Conservation (phyloP, 352 stramenopile species). For the Globisporangium lucens region DNA sequence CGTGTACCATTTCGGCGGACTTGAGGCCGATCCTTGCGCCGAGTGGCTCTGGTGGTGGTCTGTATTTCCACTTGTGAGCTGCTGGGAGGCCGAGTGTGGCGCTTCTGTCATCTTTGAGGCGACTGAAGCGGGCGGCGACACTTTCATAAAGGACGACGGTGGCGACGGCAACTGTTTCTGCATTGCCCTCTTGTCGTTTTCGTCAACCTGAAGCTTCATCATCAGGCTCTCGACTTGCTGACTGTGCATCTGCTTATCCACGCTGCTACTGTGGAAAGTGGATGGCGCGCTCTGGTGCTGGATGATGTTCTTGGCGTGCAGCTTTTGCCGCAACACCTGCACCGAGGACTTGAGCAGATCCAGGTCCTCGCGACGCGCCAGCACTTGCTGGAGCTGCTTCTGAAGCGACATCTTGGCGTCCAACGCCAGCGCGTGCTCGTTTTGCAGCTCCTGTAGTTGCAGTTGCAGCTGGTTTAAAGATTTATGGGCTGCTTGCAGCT, state of each 20-base stretch:
- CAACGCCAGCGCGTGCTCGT: constrained; percentile 33
- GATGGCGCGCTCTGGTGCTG: not conserved
- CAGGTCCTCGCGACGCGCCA: constrained; percentile 56
- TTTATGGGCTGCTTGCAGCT: constrained; percentile 31
- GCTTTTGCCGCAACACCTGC: constrained; percentile 34
- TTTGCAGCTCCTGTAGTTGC: constrained; percentile 42
- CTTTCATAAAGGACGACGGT: constrained; percentile 22
- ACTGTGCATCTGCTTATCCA: not conserved
- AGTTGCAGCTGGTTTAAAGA: constrained; percentile 27
- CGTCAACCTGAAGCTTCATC: not conserved
- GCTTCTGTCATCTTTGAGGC: constrained; percentile 47
- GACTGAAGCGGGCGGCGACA: constrained; percentile 31
- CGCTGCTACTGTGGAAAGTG: not conserved
- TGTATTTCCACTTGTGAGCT: not conserved
- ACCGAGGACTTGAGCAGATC: constrained; percentile 63
- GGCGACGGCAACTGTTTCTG: not conserved
- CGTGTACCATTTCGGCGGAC: constrained; percentile 59
- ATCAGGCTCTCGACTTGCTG: not conserved
- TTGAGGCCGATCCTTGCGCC: not conserved
- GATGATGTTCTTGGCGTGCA: constrained; percentile 1
- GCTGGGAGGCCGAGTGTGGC: constrained; percentile 20
- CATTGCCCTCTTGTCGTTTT: not conserved
- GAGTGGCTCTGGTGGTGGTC: constrained; percentile 10
- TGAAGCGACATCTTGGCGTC: constrained; percentile 53
- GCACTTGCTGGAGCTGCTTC: constrained; percentile 61